These are phyloP conservation scores for Alternaria novae-zelandiae DNA, from an alignment of 2,329 filamentous ascomycete genomes.

Conservation along the genomic window DNA sequence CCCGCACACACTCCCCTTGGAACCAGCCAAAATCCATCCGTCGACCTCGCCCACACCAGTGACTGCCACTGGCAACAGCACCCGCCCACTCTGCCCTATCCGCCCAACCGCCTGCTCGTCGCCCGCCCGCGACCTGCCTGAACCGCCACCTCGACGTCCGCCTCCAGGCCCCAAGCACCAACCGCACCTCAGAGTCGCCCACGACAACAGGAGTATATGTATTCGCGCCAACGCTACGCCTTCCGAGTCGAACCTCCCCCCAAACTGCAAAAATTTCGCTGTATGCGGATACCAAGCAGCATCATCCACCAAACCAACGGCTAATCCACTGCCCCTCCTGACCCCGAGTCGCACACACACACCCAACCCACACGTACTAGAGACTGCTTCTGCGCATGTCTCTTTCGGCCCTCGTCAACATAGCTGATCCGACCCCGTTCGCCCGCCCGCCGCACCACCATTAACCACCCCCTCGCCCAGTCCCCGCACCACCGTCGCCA, in stretches of 20 bases:
- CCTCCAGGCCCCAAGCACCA: constrained; percentile 38
- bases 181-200: constrained; percentile 35
- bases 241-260: constrained; percentile 92
- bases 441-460: constrained; percentile 38
- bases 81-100: background rate
- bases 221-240: constrained; percentile 95
- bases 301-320: constrained; percentile 89
- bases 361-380: constrained; percentile 33
- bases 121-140: constrained; percentile 37
- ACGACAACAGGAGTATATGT: constrained; percentile 80
- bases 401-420: constrained; percentile 63
- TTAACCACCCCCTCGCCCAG: constrained; percentile 38
- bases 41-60: constrained; percentile 23
- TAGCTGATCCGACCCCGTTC: constrained; percentile 41
- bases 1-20: constrained; percentile 25
- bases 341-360: constrained; percentile 50
- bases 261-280: constrained; percentile 97
- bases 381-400: constrained; percentile 63
- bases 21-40: constrained; percentile 30
- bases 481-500: constrained; percentile 64
- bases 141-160: constrained; percentile 47
- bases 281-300: constrained; percentile 92
- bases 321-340: constrained; percentile 64
- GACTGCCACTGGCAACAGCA: constrained; percentile 26
- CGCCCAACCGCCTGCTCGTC: constrained; percentile 21